Evolutionary conservation across 2,329 filamentous ascomycete genomes (phyloP).

Genomic region (Claviceps sp.): DNA sequence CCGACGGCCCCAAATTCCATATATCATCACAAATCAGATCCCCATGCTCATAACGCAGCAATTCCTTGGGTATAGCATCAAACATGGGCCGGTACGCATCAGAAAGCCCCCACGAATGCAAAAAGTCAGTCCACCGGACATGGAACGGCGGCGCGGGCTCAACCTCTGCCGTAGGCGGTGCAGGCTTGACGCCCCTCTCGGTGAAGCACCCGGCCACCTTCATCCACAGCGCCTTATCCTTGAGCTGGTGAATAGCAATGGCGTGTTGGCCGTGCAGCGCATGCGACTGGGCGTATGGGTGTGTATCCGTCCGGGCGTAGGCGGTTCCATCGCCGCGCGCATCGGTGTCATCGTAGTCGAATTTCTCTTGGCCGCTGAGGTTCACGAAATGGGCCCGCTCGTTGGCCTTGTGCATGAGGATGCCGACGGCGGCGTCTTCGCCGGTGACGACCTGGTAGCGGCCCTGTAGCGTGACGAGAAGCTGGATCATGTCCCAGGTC

Average conservation of each 20-base stretch:
- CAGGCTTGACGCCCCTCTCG: conserved; percentile 13
- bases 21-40: conserved; percentile 15
- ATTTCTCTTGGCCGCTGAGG: conserved; percentile 17
- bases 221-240: conserved; percentile 13
- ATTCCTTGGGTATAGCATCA: conserved; percentile 12
- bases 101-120: conserved; percentile 10
- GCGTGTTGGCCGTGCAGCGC: conserved; percentile 12
- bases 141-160: conserved; percentile 6
- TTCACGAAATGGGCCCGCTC: conserved; percentile 16
- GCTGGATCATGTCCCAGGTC: conserved; percentile 20
- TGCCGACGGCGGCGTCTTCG: conserved; percentile 17
- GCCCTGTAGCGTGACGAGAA: conserved; percentile 14
- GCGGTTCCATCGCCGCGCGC: conserved; percentile 15
- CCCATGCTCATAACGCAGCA: conserved; percentile 10
- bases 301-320: conserved; percentile 15
- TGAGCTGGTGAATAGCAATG: conserved; percentile 17
- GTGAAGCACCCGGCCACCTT: conserved; percentile 19
- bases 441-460: conserved; percentile 14
- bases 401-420: conserved; percentile 15
- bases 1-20: conserved; percentile 13
- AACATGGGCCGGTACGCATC: conserved; percentile 10
- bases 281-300: conserved; percentile 13
- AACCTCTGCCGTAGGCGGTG: conserved; percentile 4
- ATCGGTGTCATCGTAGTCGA: conserved; percentile 17
- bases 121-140: conserved; percentile 14